Conservation (phyloP, 345 rosid species). For the Camelina neglecta region DNA sequence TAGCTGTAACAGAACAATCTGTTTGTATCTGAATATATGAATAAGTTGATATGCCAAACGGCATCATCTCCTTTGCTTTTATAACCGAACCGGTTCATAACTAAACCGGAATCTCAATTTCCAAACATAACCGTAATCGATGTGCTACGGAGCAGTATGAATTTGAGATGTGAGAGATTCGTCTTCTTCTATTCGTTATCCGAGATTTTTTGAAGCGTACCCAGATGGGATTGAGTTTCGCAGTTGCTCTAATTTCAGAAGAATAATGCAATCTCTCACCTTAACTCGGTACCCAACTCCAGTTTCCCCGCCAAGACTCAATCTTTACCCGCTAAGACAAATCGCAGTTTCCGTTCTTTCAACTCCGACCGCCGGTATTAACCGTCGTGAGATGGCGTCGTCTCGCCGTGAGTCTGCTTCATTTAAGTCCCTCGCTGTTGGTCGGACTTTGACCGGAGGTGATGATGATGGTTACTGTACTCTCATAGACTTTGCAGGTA, state of each 20-base stretch:
- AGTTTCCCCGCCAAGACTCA: conserved; percentile 45
- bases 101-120: conserved; percentile 19
- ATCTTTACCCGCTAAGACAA: conserved; percentile 24
- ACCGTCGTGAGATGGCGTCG: conserved; percentile 59
- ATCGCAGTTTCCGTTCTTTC: conserved; percentile 19
- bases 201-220: conserved; percentile 11
- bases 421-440: conserved; percentile 52
- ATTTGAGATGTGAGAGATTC: neutral
- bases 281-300: conserved; percentile 37
- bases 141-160: neutral
- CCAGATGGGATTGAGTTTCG: conserved; percentile 27
- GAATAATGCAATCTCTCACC: conserved; percentile 38
- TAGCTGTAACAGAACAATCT: conserved; percentile 16
- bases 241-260: conserved; percentile 10
- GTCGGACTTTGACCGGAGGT: conserved; percentile 26
- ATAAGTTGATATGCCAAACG: conserved; percentile 19
- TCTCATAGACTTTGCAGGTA: conserved; percentile 45
- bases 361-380: conserved; percentile 18
- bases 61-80: neutral
- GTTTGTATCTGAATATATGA: conserved; percentile 6
- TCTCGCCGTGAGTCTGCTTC: conserved; percentile 52
- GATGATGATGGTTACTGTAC: conserved; percentile 44
- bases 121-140: conserved; percentile 11
- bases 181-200: neutral
- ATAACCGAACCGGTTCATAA: conserved; percentile 12